These are phyloP conservation scores for Geotrichum fermentans DNA, from an alignment of 1,139 yeast species.

Conservation along the genomic window DNA sequence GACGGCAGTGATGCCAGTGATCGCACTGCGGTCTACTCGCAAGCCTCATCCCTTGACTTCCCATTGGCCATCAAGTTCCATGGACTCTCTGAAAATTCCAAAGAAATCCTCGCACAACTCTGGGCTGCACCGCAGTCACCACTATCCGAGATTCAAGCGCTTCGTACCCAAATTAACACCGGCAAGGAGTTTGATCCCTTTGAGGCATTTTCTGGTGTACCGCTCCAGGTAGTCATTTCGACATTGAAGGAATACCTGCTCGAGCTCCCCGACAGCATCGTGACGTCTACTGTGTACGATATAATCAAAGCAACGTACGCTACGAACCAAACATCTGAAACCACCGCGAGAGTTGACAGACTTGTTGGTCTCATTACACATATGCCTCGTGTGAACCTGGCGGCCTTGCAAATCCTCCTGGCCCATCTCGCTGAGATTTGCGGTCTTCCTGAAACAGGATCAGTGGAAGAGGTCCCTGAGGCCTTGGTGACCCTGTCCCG, in stretches of 20 bases:
- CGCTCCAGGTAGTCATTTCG: constrained; percentile 58
- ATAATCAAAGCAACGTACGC: constrained; percentile 58
- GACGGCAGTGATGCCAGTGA: constrained; percentile 20
- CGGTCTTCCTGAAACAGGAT: constrained; percentile 10
- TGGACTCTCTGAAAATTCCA: constrained; percentile 7
- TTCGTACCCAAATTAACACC: constrained; percentile 56
- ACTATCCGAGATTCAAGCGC: constrained; percentile 55
- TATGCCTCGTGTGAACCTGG: constrained; percentile 19
- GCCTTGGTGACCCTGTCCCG: constrained; percentile 17
- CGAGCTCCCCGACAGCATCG: constrained; percentile 77
- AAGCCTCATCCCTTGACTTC: neutral
- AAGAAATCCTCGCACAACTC: constrained; percentile 11
- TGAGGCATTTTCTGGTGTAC: constrained; percentile 28
- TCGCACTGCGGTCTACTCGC: constrained; percentile 15
- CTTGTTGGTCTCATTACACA: constrained; percentile 21
- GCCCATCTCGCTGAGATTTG: constrained; percentile 19
- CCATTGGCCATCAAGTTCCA: constrained; percentile 1
- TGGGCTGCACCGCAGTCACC: constrained; percentile 47
- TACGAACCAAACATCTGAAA: constrained; percentile 22
- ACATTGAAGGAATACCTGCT: constrained; percentile 65
- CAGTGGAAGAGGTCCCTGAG: neutral
- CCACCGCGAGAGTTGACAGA: constrained; percentile 9
- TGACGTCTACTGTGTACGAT: constrained; percentile 64
- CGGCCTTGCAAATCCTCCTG: constrained; percentile 17
- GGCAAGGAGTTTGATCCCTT: constrained; percentile 39